Evolutionary conservation across 139 green algal genomes (phyloP), one percentile per base, ranked within the genome.

Genomic region (Pleodorina starrii): DNA sequence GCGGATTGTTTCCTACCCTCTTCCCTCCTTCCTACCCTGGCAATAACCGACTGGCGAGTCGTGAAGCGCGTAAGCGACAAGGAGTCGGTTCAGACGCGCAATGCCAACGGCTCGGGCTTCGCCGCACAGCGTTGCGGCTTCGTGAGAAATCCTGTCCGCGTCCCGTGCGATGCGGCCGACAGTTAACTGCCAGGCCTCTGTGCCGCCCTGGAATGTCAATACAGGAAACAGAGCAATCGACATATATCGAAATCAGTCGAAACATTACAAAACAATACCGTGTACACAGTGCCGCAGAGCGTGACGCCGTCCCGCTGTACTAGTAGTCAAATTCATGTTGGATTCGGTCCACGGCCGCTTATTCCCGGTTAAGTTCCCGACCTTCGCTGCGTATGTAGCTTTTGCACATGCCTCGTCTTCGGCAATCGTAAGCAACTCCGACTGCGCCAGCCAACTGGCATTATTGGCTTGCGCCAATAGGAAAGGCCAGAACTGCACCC

Each of bases 11-110:
- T n/a, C n/a, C n/a, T n/a, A n/a, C n/a, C n/a, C n/a, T n/a, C n/a
- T n/a, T n/a, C n/a, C n/a, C n/a, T n/a, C n/a, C n/a, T n/a, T n/a
- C n/a, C n/a, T n/a, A n/a, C n/a, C 81, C 63, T 87, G 81, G 63
- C 81, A 87, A 29, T 78, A 87, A 16, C 81, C 63, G 9, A 87
- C 63, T 17, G 63, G 21, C n/a, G 2, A 77, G 80, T 87, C 80
- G 19, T 35, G 11, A 38, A 87, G 35, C 12, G 38, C 79, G 54
- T 86, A 86, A 0, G 79, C 79, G 27, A 40, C 59, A 0, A 86
- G 40, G 21, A 86, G 5, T 0, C 54, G 57, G 5, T 29, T 17
- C 14, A 86, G 57, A 0, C 79, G 51, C 11, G 27, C 40, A 0
- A 86, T 32, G 14, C 57, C 79, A 23, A 21, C 79, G 4, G 38